Evolutionary conservation across 1,284 basidiomycete genomes (phyloP), one percentile per base, ranked within the genome.

Genomic region (Schizopora paradoxa): DNA sequence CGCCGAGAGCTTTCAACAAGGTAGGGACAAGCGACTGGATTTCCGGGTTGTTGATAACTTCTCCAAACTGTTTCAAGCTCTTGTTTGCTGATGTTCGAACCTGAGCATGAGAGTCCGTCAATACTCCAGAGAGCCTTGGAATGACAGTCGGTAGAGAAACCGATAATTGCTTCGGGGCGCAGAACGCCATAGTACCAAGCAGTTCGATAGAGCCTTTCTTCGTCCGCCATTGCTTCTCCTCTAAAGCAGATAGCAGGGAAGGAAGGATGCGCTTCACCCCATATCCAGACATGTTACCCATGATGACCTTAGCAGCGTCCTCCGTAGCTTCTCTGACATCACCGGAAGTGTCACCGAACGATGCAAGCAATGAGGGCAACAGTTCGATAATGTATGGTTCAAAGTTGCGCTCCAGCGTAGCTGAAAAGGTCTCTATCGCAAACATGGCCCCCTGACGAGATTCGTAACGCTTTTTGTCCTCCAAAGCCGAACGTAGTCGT

Each of bases 171-270:
- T 84, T 82, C 2, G 95, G 96, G 5, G 96, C 93, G 66, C 95
- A 96, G 66, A 95, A 99, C 0, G 96, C 96, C 94, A 99, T 99
- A 71, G 94, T 89, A 28, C 96, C 96, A 45, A 99, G 73, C n/a
- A 99, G 69, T 63, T 99, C 96, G 54, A 99, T 97, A 2, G 93
- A 95, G 1, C 77, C 96, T 69, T 98, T 98, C 73, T 99, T 99
- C 1, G 94, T 92, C 22, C 95, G 77, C 96, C 96, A 99, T 63
- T 99, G 96, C 64, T 97, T 98, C 64, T 99, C 96, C 56, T 98
- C 94, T 38, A 99, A 72, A 27, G 93, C 95, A 27, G 84, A 85
- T 4, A 99, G 74, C 6, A 99, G 66, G 1, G 88, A 86, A 0
- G 96, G 96, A 5, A 99, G 70, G 51, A 99, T 93, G 43, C 93